Conservation (phyloP, 768 basidiomycete genomes). For the Lactarius quietus region DNA sequence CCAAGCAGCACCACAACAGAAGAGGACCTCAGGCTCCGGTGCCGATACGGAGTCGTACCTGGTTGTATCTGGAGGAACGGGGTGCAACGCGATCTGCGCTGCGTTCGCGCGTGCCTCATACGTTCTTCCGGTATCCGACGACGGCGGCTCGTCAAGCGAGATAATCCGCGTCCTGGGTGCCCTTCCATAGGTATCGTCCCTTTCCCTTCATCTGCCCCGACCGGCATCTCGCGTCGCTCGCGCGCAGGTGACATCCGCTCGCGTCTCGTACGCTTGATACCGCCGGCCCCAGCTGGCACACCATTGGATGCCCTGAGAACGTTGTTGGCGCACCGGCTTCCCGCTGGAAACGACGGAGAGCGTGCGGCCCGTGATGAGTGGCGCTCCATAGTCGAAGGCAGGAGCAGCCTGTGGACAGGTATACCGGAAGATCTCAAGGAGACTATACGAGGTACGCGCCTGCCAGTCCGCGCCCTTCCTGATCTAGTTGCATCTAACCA, state of each 20-base stretch:
- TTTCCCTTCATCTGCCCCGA: constrained; percentile 7
- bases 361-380: constrained; percentile 83
- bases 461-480: neutral
- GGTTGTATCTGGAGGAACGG: constrained; percentile 91
- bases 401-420: constrained; percentile 73
- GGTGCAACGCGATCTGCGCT: constrained; percentile 86
- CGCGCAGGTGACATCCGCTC: constrained; percentile 80
- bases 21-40: no score
- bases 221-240: constrained; percentile 6
- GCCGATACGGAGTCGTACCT: constrained; percentile 46
- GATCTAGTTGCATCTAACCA: neutral
- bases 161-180: constrained; percentile 86
- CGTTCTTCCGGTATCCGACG: constrained; percentile 90
- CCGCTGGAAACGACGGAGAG: constrained; percentile 55
- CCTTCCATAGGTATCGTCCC: constrained; percentile 66
- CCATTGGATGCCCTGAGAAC: constrained; percentile 69
- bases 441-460: constrained; percentile 68
- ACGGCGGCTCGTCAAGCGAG: constrained; percentile 93
- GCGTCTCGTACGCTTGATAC: constrained; percentile 84
- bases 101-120: constrained; percentile 79
- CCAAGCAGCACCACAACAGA: constrained; percentile 10
- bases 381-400: constrained; percentile 89
- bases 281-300: constrained; percentile 52
- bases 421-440: constrained; percentile 91
- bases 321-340: constrained; percentile 78